Conservation (phyloP, 306 rosid species). For the Prunus campanulata region DNA sequence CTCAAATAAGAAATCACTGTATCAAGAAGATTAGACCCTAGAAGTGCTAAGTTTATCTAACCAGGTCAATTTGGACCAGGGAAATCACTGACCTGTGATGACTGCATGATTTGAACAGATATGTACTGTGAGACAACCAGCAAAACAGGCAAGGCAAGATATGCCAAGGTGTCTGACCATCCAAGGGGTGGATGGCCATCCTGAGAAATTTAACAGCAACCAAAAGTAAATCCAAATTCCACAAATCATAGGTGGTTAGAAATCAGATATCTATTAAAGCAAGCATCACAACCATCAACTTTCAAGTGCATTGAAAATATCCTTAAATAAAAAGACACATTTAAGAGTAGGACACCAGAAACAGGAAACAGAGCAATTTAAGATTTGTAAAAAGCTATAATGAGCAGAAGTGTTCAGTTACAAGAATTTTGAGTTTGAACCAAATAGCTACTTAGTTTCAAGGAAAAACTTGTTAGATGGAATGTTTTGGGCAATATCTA, state of each 20-base stretch:
- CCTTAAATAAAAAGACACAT: neutral
- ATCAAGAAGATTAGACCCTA: conserved; percentile 7
- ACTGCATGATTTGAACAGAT: conserved; percentile 95
- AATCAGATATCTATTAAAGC: neutral
- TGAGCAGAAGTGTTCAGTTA: neutral
- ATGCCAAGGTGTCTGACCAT: conserved; percentile 97
- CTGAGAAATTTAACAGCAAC: conserved; percentile 40
- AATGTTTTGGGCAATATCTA: neutral
- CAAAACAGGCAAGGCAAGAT: conserved; percentile 87
- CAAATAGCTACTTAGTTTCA: neutral
- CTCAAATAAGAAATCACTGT: neutral
- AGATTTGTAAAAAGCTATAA: neutral
- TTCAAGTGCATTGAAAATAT: neutral
- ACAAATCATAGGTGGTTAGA: neutral
- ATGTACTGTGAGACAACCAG: conserved; percentile 80
- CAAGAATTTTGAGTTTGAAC: neutral
- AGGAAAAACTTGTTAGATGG: neutral
- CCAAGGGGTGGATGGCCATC: conserved; percentile 99
- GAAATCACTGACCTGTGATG: conserved; percentile 77
- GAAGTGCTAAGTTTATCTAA: conserved; percentile 12
- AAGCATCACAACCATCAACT: neutral
- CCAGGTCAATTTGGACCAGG: conserved; percentile 9
- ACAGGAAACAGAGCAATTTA: neutral
- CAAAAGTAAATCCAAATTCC: neutral
- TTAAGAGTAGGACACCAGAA: neutral